These are phyloP conservation scores for Polytolypa hystricis DNA, from an alignment of 2,329 filamentous ascomycete species.

Conservation along the genomic window DNA sequence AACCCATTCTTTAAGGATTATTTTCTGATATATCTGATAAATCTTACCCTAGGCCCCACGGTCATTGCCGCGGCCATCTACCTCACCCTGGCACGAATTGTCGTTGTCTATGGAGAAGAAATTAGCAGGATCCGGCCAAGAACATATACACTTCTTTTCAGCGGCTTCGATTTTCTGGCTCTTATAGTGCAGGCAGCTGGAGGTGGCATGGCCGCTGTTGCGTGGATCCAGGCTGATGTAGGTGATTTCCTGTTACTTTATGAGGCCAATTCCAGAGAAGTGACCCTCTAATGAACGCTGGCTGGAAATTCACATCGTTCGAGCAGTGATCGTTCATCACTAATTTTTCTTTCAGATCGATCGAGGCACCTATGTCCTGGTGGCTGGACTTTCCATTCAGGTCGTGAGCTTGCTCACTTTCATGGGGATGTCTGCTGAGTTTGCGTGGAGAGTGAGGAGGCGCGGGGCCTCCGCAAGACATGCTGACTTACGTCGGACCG, in stretches of 20 bases:
- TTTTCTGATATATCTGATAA: neutral
- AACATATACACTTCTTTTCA: slow-evolving; percentile 30
- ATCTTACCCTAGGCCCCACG: neutral
- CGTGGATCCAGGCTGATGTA: too few species aligned
- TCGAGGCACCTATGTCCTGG: neutral
- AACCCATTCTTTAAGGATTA: neutral
- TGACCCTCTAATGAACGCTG: too few species aligned
- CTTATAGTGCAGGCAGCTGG: slow-evolving; percentile 46
- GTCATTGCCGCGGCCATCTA: neutral
- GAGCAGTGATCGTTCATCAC: too few species aligned
- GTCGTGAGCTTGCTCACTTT: slow-evolving; percentile 11
- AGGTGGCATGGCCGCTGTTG: slow-evolving; percentile 38
- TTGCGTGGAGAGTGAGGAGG: neutral
- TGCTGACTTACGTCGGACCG: too few species aligned
- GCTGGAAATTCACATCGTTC: too few species aligned
- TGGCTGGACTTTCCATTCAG: slow-evolving; percentile 4
- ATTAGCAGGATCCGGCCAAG: slow-evolving; percentile 6
- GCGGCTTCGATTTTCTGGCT: slow-evolving; percentile 47
- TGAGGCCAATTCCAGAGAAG: too few species aligned
- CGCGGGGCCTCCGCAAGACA: too few species aligned
- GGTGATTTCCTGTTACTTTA: too few species aligned
- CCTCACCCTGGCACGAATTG: neutral
- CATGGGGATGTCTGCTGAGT: neutral
- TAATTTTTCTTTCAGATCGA: too few species aligned
- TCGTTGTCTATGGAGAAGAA: slow-evolving; percentile 9